phyloP scores from a whole-genome alignment of 352 stramenopile species.

The Phytophthora multivora region DNA sequence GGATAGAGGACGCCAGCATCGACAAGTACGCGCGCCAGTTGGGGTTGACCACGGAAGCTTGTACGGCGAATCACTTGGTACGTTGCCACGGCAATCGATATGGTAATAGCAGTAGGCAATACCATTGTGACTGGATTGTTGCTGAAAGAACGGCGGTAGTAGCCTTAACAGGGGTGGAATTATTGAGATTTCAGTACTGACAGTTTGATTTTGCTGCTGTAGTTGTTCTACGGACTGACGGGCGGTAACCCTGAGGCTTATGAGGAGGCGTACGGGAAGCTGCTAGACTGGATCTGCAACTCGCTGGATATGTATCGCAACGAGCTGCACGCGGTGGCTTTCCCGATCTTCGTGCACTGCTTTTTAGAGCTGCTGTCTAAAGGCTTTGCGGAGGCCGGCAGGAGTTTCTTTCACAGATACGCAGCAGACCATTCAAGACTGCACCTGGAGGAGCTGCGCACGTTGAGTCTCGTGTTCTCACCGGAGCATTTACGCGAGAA shows the following conservation, averaged over 20 bases:
- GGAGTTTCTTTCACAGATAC: conserved; percentile 65
- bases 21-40: conserved; percentile 67
- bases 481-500: conserved; percentile 66
- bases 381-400: conserved; percentile 53
- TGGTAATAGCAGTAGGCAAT: background rate
- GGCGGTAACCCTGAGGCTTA: conserved; percentile 61
- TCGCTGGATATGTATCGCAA: conserved; percentile 88
- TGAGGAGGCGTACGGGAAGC: conserved; percentile 67
- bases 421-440: conserved; percentile 67
- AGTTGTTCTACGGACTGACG: conserved; percentile 81
- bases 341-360: conserved; percentile 84
- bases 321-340: conserved; percentile 79
- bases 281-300: conserved; percentile 87
- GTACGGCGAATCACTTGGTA: conserved; percentile 77
- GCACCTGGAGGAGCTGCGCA: conserved; percentile 72
- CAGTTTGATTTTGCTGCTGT: conserved; percentile 15
- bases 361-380: conserved; percentile 82
- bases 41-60: conserved; percentile 72
- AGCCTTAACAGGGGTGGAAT: conserved; percentile 3
- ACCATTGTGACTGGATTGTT: background rate
- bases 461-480: conserved; percentile 66
- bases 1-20: conserved; percentile 42
- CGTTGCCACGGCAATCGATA: conserved; percentile 17
- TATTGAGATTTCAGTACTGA: conserved; percentile 10
- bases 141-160: conserved; percentile 3